phyloP scores from a whole-genome alignment of 2,329 filamentous ascomycete species.

The Clarireedia paspali region DNA sequence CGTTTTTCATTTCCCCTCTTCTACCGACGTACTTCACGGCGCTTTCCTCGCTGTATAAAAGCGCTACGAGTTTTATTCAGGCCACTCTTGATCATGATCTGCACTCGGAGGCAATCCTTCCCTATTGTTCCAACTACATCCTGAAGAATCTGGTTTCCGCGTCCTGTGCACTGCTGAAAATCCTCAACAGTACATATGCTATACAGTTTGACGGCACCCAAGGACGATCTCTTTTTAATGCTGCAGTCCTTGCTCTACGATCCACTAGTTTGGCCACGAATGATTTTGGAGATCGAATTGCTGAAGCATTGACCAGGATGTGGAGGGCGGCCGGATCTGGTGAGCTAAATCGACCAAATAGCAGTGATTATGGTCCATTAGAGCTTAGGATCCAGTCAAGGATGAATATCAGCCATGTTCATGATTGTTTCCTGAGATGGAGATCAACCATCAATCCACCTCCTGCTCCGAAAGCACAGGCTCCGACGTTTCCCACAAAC shows the following conservation, averaged over 20 bases:
- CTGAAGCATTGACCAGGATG: conserved; percentile 58
- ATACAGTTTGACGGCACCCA: conserved; percentile 46
- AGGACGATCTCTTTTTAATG: conserved; percentile 48
- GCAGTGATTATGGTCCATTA: conserved; percentile 33
- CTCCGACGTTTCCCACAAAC: neutral
- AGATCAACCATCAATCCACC: conserved; percentile 33
- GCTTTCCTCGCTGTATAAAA: conserved; percentile 34
- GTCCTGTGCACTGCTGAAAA: conserved; percentile 55
- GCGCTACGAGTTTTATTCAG: conserved; percentile 25
- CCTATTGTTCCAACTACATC: conserved; percentile 52
- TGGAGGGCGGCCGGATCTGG: conserved; percentile 35
- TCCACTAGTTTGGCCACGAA: conserved; percentile 54
- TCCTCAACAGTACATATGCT: conserved; percentile 58
- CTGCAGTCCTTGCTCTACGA: conserved; percentile 50
- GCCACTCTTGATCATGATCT: conserved; percentile 15
- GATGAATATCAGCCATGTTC: conserved; percentile 61
- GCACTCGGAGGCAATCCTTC: conserved; percentile 27
- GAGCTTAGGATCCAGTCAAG: conserved; percentile 58
- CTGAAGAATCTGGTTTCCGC: conserved; percentile 61
- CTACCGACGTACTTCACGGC: conserved; percentile 13
- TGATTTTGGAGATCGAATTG: conserved; percentile 55
- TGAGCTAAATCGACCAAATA: conserved; percentile 1
- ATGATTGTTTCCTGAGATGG: conserved; percentile 63
- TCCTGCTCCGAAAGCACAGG: neutral
- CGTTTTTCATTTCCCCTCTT: conserved; percentile 16